phyloP scores from a whole-genome alignment of 78 protist genomes.

The Speleostelium caveatum region DNA sequence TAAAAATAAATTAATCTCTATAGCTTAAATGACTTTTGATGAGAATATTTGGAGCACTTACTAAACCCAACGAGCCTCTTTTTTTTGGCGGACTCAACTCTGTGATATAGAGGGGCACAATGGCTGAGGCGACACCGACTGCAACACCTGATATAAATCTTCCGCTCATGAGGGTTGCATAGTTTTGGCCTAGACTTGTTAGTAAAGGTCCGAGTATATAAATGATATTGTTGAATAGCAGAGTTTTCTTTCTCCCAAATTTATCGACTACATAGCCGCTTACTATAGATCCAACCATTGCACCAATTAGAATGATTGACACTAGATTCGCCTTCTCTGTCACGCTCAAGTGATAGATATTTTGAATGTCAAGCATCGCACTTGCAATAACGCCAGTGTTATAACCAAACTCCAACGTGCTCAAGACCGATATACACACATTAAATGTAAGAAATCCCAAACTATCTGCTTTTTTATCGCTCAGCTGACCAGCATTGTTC shows the following conservation, averaged over 20 bases:
- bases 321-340: conserved; percentile 25
- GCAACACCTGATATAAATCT: conserved; percentile 45
- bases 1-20: neutral
- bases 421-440: conserved; percentile 23
- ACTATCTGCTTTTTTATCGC: neutral
- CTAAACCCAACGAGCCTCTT: conserved; percentile 59
- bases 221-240: conserved; percentile 20
- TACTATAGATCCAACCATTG: conserved; percentile 38
- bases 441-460: conserved; percentile 10
- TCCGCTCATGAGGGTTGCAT: conserved; percentile 34
- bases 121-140: conserved; percentile 57
- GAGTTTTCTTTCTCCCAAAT: conserved; percentile 48
- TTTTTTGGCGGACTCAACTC: conserved; percentile 38
- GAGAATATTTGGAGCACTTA: too few relatives aligned
- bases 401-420: conserved; percentile 67
- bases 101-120: conserved; percentile 54
- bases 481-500: too few relatives aligned
- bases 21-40: neutral
- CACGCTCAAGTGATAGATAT: neutral
- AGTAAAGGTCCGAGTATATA: conserved; percentile 48
- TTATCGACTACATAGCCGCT: conserved; percentile 34
- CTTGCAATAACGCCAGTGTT: conserved; percentile 69
- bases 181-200: conserved; percentile 1
- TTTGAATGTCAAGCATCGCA: conserved; percentile 35
- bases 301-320: conserved; percentile 43